A percentile compares a stretch with the other conserved stretches of the same genome.
Conservation (phyloP, 2,329 filamentous ascomycete genomes). For the Magnaporthiopsis poae region DNA sequence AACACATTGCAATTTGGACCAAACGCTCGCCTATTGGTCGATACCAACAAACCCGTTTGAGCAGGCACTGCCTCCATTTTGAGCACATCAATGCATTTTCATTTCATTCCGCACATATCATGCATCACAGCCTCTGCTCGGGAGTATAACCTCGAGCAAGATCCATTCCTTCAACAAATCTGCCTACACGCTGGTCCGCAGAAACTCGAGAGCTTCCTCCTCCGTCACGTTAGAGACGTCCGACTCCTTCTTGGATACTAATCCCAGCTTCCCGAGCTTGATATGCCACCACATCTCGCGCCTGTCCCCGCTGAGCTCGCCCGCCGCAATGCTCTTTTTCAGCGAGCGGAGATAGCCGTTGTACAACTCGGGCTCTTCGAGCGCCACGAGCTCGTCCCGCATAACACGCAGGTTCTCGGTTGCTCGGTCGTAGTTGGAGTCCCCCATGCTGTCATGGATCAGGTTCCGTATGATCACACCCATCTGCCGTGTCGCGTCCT, state of each 20-base stretch:
- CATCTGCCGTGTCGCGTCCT: slow-evolving; percentile 66
- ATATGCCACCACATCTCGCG: slow-evolving; percentile 75
- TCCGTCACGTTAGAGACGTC: slow-evolving; percentile 57
- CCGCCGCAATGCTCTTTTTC: slow-evolving; percentile 61
- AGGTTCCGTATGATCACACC: slow-evolving; percentile 57
- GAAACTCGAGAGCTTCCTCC: slow-evolving; percentile 55
- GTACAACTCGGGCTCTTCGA: slow-evolving; percentile 67
- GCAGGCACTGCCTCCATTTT: background rate
- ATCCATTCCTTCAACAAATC: background rate
- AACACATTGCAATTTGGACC: background rate
- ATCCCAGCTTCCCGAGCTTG: slow-evolving; percentile 55
- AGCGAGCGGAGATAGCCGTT: slow-evolving; percentile 63
- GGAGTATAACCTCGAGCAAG: background rate
- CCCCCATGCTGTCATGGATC: slow-evolving; percentile 64
- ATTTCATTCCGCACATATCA: background rate
- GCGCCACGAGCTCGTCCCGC: slow-evolving; percentile 63
- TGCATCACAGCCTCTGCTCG: background rate
- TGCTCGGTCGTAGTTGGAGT: slow-evolving; percentile 62
- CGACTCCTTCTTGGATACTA: slow-evolving; percentile 57
- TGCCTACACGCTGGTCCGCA: background rate
- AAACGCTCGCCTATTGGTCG: background rate
- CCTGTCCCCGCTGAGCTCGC: slow-evolving; percentile 64
- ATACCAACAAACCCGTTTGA: background rate
- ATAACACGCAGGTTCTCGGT: slow-evolving; percentile 69
- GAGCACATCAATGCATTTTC: background rate